A percentile compares a stretch with the other conserved stretches of the same genome.
Conservation (phyloP, 257 asterid genomes). For the Verbena officinalis region DNA sequence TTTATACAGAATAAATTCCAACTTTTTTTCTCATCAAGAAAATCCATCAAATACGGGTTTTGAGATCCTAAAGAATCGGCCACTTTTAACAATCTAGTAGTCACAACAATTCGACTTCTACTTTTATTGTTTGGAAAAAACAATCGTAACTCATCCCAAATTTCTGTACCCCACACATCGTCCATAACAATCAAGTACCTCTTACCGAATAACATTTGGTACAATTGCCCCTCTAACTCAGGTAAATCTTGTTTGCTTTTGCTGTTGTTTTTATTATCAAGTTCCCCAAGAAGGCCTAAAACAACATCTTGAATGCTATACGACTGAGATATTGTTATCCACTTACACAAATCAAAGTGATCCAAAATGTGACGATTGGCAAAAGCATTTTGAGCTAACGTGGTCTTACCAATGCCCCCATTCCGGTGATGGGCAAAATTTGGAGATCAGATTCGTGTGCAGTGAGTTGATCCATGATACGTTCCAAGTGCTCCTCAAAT, state of each 20-base stretch:
- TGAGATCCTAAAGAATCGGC: constrained; percentile 22
- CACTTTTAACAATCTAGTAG: constrained; percentile 25
- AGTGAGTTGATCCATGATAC: not conserved
- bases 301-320: not conserved
- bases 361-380: not conserved
- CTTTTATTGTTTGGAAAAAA: not conserved
- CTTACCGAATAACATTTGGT: not conserved
- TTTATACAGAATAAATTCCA: no score
- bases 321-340: no score
- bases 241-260: not conserved
- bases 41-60: no score
- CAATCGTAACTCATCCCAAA: not conserved
- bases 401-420: no score
- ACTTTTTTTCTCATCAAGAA: no score
- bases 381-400: not conserved
- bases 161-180: not conserved
- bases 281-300: not conserved
- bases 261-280: no score
- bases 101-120: constrained; percentile 12
- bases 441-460: not conserved
- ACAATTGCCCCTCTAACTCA: not conserved
- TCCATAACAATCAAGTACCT: no score
- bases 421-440: constrained; percentile 21
- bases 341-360: constrained; percentile 8
- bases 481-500: not conserved